phyloP scores from a whole-genome alignment of 2,329 filamentous ascomycete genomes.

The Fusarium liriodendri region DNA sequence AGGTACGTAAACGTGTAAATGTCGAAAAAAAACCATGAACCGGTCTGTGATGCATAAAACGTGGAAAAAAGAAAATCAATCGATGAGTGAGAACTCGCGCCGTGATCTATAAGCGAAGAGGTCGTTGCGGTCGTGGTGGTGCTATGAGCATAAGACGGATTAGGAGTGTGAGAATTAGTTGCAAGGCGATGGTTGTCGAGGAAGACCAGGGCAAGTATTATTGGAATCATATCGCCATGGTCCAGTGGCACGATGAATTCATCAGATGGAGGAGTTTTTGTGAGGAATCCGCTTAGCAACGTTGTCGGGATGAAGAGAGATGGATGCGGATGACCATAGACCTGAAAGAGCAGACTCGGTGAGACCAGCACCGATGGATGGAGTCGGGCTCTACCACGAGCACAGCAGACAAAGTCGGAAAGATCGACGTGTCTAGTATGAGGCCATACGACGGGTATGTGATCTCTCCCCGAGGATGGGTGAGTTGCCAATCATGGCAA shows the following conservation, averaged over 20 bases:
- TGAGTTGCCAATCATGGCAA: slow-evolving; percentile 59
- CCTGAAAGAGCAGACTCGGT: slow-evolving; percentile 36
- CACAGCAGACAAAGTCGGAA: slow-evolving; percentile 42
- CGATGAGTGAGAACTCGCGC: slow-evolving; percentile 39
- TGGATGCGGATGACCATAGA: slow-evolving; percentile 34
- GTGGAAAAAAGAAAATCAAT: slow-evolving; percentile 34
- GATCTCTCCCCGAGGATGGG: slow-evolving; percentile 62
- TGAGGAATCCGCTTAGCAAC: slow-evolving; percentile 27
- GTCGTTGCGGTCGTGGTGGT: slow-evolving; percentile 45
- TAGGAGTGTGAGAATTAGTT: slow-evolving; percentile 31
- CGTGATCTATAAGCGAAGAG: slow-evolving; percentile 43
- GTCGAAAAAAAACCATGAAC: slow-evolving; percentile 27
- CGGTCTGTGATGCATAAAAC: slow-evolving; percentile 37
- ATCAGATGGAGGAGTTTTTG: slow-evolving; percentile 17
- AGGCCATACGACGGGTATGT: slow-evolving; percentile 71
- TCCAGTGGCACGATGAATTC: slow-evolving; percentile 19
- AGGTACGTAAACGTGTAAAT: slow-evolving; percentile 34
- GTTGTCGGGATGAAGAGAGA: slow-evolving; percentile 21
- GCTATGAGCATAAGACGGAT: slow-evolving; percentile 41
- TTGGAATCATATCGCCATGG: slow-evolving; percentile 30
- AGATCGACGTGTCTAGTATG: slow-evolving; percentile 60
- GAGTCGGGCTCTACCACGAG: slow-evolving; percentile 39
- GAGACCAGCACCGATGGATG: slow-evolving; percentile 43
- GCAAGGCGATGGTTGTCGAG: slow-evolving; percentile 15
- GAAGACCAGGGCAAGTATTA: slow-evolving; percentile 28